Base-by-base conservation (phyloP, 164 flowering plant species). In the Brasenia schreberi region DNA sequence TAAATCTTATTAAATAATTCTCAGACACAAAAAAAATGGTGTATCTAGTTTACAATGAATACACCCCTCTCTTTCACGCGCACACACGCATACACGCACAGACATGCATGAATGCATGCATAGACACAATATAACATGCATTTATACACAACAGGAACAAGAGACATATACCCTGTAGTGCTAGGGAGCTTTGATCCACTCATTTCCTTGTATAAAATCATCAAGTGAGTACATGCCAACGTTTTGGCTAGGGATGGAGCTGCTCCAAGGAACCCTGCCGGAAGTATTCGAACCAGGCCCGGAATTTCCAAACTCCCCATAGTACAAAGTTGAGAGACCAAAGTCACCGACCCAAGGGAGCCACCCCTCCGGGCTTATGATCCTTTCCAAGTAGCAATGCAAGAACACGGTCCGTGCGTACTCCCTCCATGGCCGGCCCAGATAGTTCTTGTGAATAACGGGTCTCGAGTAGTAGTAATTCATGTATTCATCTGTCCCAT, bases 371-470 rank as follows among this genome's bases (percentile, higher is more conserved):
- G 87, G 79, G 0, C 67, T 17, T 14, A 94, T 66, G 5, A 87
- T 73, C 2, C 59, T 76, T 61, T 73, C 95, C 66, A 94, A 7
- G 6, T 39, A 58, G 42, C 90, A 86, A 0, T 74, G 14, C 0
- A 94, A 63, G 67, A 89, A 87, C 12, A 94, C 90, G 1, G 93
- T 84, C 69, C 97, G 83, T 0, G 96, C 84, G 61, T 73, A 93
- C 75, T 82, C 85, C 76, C 89, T 93, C 98, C 98, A 93, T 10
- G 98, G 98, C 73, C 97, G 75, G 7, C 98, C 98, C 63, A 94
- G 74, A 76, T 63, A 90, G 63, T 75, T 90, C 65, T 68, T 81
- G 76, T 93, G 94, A 61, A 72, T 87, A 42, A 69, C 68, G 10
- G 94, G 86, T 18, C 85, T 85, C 44, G 66, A 58, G 7, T 64